Evolutionary conservation across 2,329 filamentous ascomycete genomes (phyloP).

Genomic region (Microdochium trichocladiopsis): DNA sequence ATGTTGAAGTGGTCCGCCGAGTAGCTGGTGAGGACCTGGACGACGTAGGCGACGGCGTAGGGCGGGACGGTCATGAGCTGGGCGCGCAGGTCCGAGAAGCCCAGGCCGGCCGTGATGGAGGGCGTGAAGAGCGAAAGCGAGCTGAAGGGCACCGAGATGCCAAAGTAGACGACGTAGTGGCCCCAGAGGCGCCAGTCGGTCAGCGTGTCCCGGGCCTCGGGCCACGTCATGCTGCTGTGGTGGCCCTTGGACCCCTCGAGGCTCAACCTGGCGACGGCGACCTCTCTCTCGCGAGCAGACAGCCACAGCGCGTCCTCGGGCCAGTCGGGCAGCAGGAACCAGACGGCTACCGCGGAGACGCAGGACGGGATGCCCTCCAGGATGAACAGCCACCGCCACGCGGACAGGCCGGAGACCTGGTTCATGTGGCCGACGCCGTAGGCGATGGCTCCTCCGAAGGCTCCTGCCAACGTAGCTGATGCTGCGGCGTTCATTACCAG

Average conservation of each 20-base stretch:
- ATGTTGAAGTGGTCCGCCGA: conserved; percentile 58
- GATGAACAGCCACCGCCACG: conserved; percentile 67
- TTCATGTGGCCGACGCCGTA: conserved; percentile 70
- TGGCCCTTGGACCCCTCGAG: conserved; percentile 45
- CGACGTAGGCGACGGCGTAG: conserved; percentile 45
- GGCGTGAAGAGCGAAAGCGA: conserved; percentile 38
- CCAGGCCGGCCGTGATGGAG: conserved; percentile 45
- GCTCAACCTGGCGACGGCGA: conserved; percentile 38
- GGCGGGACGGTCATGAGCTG: conserved; percentile 64
- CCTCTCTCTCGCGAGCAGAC: conserved; percentile 47
- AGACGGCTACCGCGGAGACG: conserved; percentile 47
- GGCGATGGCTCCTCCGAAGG: conserved; percentile 66
- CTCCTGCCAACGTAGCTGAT: conserved; percentile 20
- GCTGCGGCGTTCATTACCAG: too few relatives aligned
- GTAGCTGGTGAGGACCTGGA: conserved; percentile 39
- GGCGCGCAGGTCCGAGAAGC: conserved; percentile 34
- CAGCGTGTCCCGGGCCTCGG: conserved; percentile 62
- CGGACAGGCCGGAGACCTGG: conserved; percentile 49
- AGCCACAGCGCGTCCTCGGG: conserved; percentile 61
- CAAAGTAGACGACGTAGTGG: conserved; percentile 47
- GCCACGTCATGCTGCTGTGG: conserved; percentile 56
- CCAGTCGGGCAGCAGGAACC: conserved; percentile 58
- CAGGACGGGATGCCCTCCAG: conserved; percentile 37
- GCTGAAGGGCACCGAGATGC: conserved; percentile 25
- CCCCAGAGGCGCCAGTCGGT: conserved; percentile 64